phyloP scores from a whole-genome alignment of 148 eudicot genomes.

The Polygonum maritimum region DNA sequence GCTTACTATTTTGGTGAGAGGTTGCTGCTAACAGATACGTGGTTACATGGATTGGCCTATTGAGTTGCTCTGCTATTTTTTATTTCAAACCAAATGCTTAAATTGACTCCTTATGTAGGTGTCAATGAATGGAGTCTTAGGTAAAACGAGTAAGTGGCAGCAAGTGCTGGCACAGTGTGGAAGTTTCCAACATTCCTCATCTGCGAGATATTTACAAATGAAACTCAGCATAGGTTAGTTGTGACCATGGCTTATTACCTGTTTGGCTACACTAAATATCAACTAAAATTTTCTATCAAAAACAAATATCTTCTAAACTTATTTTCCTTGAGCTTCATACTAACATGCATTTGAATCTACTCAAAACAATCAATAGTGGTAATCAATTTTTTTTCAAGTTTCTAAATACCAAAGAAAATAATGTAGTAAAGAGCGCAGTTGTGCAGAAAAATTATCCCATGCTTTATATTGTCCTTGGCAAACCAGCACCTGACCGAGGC shows the following conservation, averaged over 20 bases:
- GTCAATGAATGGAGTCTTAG: neutral
- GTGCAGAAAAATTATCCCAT: neutral
- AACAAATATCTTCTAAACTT: neutral
- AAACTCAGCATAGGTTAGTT: neutral
- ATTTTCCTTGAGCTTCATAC: neutral
- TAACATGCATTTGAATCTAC: neutral
- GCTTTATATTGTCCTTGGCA: neutral
- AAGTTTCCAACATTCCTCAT: neutral
- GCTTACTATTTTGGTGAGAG: neutral
- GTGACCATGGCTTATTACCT: neutral
- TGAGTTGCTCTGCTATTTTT: neutral
- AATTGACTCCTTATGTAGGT: neutral
- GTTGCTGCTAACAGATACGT: neutral
- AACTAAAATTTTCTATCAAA: no score
- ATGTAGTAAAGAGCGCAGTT: neutral
- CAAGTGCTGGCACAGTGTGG: neutral
- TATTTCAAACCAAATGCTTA: neutral
- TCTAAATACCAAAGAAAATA: neutral
- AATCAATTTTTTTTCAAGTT: neutral
- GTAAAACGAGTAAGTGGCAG: neutral
- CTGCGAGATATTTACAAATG: neutral
- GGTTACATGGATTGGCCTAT: neutral
- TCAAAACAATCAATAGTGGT: neutral
- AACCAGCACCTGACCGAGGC: neutral
- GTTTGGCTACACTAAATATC: neutral